Evolutionary conservation across 2,329 filamentous ascomycete species (phyloP).

Genomic region (Colletotrichum sp.): DNA sequence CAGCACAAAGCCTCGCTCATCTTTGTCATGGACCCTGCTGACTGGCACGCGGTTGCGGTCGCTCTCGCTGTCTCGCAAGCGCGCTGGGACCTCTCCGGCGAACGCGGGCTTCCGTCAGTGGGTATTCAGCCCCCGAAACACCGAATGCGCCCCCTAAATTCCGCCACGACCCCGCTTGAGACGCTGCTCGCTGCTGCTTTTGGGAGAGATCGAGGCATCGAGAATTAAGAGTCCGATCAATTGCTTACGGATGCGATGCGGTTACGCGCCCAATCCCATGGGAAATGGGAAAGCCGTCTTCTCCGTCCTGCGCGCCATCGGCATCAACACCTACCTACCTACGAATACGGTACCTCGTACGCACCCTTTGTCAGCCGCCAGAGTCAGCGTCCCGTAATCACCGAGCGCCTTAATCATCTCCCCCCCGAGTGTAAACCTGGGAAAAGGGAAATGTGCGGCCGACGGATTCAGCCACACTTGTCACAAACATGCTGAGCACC

Average conservation of each 20-base stretch:
- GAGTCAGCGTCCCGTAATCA: background rate
- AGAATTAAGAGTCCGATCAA: background rate
- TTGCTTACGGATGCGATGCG: background rate
- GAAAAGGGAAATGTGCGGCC: background rate
- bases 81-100: background rate
- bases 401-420: background rate
- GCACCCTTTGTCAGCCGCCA: constrained; percentile 6
- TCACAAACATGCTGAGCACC: background rate
- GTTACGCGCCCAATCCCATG: background rate
- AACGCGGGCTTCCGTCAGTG: constrained; percentile 11
- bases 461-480: constrained; percentile 1
- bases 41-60: background rate
- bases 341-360: background rate
- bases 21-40: background rate
- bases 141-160: background rate
- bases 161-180: constrained; percentile 1
- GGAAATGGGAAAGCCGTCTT: background rate
- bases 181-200: background rate
- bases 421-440: background rate
- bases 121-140: background rate
- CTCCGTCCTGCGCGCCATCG: background rate
- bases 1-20: background rate
- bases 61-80: background rate
- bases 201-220: background rate
- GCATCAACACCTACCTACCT: background rate